Base-by-base conservation (phyloP, 371 early-diverging fungal genomes). In the Mortierella sp. region DNA sequence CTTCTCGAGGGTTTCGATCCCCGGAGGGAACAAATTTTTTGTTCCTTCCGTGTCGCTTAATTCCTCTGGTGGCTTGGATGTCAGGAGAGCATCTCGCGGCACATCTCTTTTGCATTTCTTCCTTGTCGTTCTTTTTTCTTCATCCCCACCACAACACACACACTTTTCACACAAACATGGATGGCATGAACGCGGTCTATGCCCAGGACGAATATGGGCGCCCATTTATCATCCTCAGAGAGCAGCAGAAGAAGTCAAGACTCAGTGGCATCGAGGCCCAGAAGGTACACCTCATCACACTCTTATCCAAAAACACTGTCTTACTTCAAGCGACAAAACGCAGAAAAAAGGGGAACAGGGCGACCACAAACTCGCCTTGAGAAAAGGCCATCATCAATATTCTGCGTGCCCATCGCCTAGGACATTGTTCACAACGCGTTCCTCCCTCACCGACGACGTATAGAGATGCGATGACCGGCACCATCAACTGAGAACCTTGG, bases 181-280 rank as follows among this genome's bases (percentile, higher is more conserved):
- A 83, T 24, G 83, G 83, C 71, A 86, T 86, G 86, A 86, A 78
- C 74, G 92, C 92, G 55, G 90, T 92, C 58, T 92, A 92, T 75
- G 90, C 92, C 66, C 91, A 91, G 58, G 98, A 98, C 88, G 98
- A 98, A 87, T 97, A 97, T 87, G 99, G 99, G 64, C 92, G 98
- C 61, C 98, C 98, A 61, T 96, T 98, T 86, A 97, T 98, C 86
- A 97, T 98, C 87, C 93, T 98, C 43, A 89, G 98, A 66, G 99
- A 98, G 87, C 96, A 96, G 83, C 96, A 96, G 74, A 96, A 93
- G 84, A 96, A 96, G 86, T 87, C 92, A 40, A 90, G 98, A 85
- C 88, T 96, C 48, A 90, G 89, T 64, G 99, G 98, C 34, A 85
- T 96, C 55, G 97, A 96, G 71, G 99, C 98, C 19, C 94, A 95